A percentile compares a stretch with the other conserved stretches of the same genome.
Conservation (phyloP, 2,329 filamentous ascomycete genomes). For the Colletotrichum gigasporum region DNA sequence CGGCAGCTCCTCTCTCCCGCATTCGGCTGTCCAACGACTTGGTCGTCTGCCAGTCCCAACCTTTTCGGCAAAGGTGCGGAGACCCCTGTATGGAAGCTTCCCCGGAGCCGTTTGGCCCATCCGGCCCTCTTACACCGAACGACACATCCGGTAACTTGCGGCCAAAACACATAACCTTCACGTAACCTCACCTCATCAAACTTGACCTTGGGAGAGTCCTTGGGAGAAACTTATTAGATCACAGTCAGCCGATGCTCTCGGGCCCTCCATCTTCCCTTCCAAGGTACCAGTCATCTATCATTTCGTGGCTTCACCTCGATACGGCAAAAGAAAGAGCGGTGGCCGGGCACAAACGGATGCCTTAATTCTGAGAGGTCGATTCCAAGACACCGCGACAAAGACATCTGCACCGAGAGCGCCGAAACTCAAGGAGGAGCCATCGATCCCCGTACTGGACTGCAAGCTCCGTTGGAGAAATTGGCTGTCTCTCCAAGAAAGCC, state of each 20-base stretch:
- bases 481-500: constrained; percentile 40
- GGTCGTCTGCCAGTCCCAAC: background rate
- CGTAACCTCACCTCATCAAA: background rate
- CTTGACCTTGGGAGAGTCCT: background rate
- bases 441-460: constrained; percentile 25
- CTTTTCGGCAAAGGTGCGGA: constrained; percentile 18
- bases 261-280: constrained; percentile 19
- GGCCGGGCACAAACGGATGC: constrained; percentile 56
- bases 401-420: constrained; percentile 53
- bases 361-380: constrained; percentile 54
- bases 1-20: background rate
- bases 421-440: constrained; percentile 26
- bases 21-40: constrained; percentile 11
- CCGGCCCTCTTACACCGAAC: constrained; percentile 32
- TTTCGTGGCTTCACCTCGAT: constrained; percentile 46
- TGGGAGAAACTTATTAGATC: constrained; percentile 19
- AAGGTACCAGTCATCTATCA: constrained; percentile 48
- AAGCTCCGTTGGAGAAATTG: constrained; percentile 23
- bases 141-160: constrained; percentile 26
- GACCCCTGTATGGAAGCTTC: constrained; percentile 26
- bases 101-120: constrained; percentile 36
- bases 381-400: constrained; percentile 62
- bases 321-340: constrained; percentile 59
- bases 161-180: constrained; percentile 3
- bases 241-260: constrained; percentile 12